phyloP scores from a whole-genome alignment of 2,329 filamentous ascomycete species.

The Amauroascus verrucosus region DNA sequence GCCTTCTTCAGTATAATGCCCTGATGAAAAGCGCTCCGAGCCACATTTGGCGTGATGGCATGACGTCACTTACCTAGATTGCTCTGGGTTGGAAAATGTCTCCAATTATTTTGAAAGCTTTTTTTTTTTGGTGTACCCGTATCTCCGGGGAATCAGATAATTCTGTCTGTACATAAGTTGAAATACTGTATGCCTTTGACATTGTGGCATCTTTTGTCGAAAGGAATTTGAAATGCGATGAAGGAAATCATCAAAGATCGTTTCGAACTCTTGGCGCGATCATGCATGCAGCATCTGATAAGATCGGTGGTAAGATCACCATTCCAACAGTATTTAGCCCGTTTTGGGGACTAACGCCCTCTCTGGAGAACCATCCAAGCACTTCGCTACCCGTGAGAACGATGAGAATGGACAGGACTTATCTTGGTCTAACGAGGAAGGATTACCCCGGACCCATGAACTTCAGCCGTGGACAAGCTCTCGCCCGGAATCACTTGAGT shows the following conservation, averaged over 20 bases:
- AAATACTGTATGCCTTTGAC: background rate
- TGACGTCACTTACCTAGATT: conserved; percentile 1
- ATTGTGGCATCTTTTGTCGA: background rate
- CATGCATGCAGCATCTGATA: conserved; percentile 9
- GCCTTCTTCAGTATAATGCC: background rate
- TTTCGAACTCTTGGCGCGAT: background rate
- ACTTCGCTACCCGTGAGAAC: background rate
- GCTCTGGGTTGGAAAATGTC: background rate
- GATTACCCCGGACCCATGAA: background rate
- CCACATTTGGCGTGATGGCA: background rate
- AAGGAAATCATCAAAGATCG: too few relatives aligned
- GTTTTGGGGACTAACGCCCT: background rate
- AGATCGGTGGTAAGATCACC: background rate
- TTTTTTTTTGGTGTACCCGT: background rate
- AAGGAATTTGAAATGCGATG: background rate
- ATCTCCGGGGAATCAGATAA: background rate
- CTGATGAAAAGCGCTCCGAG: background rate
- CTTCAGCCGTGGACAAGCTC: background rate
- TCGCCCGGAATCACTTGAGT: background rate
- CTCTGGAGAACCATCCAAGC: background rate
- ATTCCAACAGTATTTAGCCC: background rate
- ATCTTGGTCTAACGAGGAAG: background rate
- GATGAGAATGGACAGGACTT: background rate
- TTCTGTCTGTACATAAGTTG: background rate
- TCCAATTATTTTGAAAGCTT: background rate